These are phyloP conservation scores for Chalciporus chontae DNA, from an alignment of 768 basidiomycete species.

Conservation along the genomic window DNA sequence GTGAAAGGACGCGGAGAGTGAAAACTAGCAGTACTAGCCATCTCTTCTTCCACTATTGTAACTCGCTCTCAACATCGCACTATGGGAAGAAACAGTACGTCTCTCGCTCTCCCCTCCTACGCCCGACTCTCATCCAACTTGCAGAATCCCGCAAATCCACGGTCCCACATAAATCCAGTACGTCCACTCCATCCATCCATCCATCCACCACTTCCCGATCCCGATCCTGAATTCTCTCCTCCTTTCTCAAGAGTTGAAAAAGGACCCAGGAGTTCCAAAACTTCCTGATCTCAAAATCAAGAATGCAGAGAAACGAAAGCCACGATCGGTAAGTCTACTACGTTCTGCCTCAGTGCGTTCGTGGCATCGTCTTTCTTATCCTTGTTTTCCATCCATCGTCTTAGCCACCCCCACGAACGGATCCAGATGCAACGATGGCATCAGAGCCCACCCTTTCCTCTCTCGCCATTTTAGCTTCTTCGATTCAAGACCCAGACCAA, in stretches of 20 bases:
- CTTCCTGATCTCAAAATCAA: constrained; percentile 68
- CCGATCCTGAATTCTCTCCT: constrained; percentile 7
- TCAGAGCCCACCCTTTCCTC: too few species aligned
- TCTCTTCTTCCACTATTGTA: too few species aligned
- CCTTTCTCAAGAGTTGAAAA: too few species aligned
- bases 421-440: constrained; percentile 64
- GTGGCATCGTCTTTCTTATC: too few species aligned
- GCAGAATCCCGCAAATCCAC: constrained; percentile 24
- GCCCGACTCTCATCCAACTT: too few species aligned
- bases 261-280: constrained; percentile 88
- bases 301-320: constrained; percentile 48
- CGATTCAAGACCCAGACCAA: constrained; percentile 8
- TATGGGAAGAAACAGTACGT: constrained; percentile 33
- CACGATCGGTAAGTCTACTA: constrained; percentile 19
- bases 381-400: too few species aligned
- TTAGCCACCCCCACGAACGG: constrained; percentile 26
- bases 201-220: too few species aligned
- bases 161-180: constrained; percentile 24
- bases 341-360: too few species aligned
- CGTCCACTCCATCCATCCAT: too few species aligned
- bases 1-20: too few species aligned
- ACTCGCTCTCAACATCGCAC: background rate
- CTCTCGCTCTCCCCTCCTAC: background rate
- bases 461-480: too few species aligned
- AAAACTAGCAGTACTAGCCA: too few species aligned